phyloP scores from a whole-genome alignment of 257 asterid species.

The Solanum clarkiae region DNA sequence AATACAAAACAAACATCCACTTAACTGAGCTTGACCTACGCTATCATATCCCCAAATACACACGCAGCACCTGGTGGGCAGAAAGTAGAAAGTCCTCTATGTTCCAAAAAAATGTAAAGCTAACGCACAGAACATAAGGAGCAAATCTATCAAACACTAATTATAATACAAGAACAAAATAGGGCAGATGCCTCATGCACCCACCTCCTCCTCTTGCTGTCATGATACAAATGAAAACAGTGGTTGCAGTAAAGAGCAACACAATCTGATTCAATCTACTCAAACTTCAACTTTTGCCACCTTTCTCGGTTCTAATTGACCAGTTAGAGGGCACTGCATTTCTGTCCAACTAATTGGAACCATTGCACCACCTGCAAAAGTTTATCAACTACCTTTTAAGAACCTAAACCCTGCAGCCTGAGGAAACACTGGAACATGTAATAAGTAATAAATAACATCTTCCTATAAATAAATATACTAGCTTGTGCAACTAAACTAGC shows the following conservation, averaged over 20 bases:
- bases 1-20: background rate
- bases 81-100: background rate
- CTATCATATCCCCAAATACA: background rate
- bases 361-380: conserved; percentile 61
- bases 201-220: background rate
- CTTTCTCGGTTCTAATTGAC: conserved; percentile 79
- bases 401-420: background rate
- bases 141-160: background rate
- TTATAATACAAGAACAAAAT: background rate
- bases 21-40: background rate
- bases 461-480: background rate
- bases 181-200: background rate
- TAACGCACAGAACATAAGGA: background rate
- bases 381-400: background rate
- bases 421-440: background rate
- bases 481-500: background rate
- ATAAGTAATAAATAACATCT: background rate
- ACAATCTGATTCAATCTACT: background rate
- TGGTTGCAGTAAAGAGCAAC: background rate
- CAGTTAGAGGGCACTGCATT: conserved; percentile 89
- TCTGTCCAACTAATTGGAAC: conserved; percentile 95
- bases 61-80: background rate
- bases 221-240: background rate
- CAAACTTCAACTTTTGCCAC: conserved; percentile 68
- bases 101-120: background rate